Conservation (phyloP, 2,329 filamentous ascomycete species). For the Penicillium glabrum region DNA sequence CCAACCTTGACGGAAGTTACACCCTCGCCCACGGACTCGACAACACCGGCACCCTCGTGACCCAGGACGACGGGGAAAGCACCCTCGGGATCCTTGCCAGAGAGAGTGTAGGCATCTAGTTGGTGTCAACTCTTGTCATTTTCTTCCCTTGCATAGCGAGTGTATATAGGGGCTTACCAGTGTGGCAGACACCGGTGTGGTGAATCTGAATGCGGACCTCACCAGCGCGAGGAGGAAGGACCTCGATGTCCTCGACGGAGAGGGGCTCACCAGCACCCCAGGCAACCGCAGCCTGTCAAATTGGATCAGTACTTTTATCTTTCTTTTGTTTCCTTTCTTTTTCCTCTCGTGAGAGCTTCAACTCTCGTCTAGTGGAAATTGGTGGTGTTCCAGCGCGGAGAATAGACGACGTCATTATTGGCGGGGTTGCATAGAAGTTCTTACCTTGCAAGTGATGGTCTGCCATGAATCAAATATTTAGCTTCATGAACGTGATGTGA, state of each 20-base stretch:
- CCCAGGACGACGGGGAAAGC: slow-evolving; percentile 87
- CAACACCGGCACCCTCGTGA: slow-evolving; percentile 87
- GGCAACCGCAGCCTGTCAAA: slow-evolving; percentile 76
- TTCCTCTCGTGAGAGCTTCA: not conserved
- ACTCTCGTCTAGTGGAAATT: not conserved
- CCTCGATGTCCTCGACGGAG: slow-evolving; percentile 87
- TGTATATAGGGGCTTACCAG: slow-evolving; percentile 58
- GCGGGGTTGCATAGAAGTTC: slow-evolving; percentile 4
- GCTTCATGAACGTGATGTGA: not conserved
- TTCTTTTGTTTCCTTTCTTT: not conserved
- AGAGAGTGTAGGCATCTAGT: slow-evolving; percentile 86
- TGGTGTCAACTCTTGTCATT: slow-evolving; percentile 4
- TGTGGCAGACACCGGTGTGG: slow-evolving; percentile 99
- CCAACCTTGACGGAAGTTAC: slow-evolving; percentile 93
- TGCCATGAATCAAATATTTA: slow-evolving; percentile 36
- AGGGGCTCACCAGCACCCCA: slow-evolving; percentile 95
- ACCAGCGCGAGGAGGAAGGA: slow-evolving; percentile 81
- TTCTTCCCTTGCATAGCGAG: slow-evolving; percentile 1
- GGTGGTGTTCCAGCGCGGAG: not conserved
- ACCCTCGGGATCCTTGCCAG: slow-evolving; percentile 95
- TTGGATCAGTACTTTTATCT: not conserved
- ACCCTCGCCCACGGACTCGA: slow-evolving; percentile 91
- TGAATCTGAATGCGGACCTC: slow-evolving; percentile 97
- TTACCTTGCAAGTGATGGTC: slow-evolving; percentile 87
- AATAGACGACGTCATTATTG: not conserved